Percentiles rank a stretch among this genome's conserved stretches.
Evolutionary conservation across 352 stramenopile genomes (phyloP).

Genomic region (Aphanomyces astaci): DNA sequence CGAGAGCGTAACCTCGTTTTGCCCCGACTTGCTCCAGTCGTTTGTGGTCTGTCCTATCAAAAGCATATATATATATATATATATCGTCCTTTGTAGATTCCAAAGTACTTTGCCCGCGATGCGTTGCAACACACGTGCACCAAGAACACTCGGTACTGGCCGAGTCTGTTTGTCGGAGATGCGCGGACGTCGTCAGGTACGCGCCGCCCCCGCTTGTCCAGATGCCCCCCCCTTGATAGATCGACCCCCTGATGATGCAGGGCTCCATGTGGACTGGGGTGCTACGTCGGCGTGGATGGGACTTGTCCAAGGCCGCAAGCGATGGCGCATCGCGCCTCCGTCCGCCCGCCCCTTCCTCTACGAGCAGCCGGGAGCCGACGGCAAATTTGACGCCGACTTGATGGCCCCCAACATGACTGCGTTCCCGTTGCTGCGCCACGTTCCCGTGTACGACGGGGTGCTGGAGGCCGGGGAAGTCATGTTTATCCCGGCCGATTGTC

Average conservation of each 20-base stretch:
- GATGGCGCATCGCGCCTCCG: constrained; percentile 33
- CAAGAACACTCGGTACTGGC: constrained; percentile 34
- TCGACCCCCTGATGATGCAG: too few relatives aligned
- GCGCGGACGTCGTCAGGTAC: constrained; percentile 26
- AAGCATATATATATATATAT: neutral
- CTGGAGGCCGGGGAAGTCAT: constrained; percentile 33
- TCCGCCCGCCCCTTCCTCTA: constrained; percentile 26
- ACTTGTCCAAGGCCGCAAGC: constrained; percentile 30
- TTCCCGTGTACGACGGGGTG: constrained; percentile 31
- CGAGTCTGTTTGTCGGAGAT: constrained; percentile 35
- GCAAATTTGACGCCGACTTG: constrained; percentile 28
- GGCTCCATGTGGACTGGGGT: constrained; percentile 33
- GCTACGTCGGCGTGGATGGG: constrained; percentile 35
- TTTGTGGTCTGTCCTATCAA: constrained; percentile 17
- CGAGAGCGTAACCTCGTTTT: constrained; percentile 29
- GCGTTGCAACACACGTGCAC: constrained; percentile 23
- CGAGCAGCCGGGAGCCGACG: constrained; percentile 26
- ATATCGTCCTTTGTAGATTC: constrained; percentile 21
- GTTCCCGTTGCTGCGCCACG: constrained; percentile 21
- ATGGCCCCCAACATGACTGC: constrained; percentile 8
- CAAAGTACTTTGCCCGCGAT: constrained; percentile 30
- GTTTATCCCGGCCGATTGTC: constrained; percentile 32
- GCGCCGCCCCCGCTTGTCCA: too few relatives aligned
- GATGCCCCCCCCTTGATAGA: too few relatives aligned
- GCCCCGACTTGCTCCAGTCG: constrained; percentile 27